Base-by-base conservation (phyloP, 2,329 filamentous ascomycete genomes). In the Xylaria sp. region DNA sequence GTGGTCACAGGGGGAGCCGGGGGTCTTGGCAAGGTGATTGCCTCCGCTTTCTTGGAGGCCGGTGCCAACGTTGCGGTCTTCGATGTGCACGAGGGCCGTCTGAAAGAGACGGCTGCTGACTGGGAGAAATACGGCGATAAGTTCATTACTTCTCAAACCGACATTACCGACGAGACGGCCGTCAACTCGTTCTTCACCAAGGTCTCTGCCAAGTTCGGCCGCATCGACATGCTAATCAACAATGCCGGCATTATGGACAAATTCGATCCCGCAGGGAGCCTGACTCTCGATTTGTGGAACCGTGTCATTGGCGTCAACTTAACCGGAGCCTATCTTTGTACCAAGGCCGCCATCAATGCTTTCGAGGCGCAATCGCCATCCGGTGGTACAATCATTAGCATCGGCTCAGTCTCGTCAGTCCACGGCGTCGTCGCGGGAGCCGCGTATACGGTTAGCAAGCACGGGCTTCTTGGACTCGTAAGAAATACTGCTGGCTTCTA, bases 401-500 rank as follows among this genome's bases (percentile, higher is more conserved):
- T 76, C 56, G 57, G 63, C 31, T 72, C 68, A 27, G 64, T 71
- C 10, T 68, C 71, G 17, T 62, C 66, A 11, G 10, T 66, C 17
- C 60, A 71, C 10, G 72, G 69, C 53, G 2, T 67, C 36, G 65
- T 27, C 22, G 75, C 73, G 4, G 84, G 84, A 31, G 81, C 79
- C 11, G 83, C 84, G 20, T 87, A 87, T 72, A 86, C 84, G 0
- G 80, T 81, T 0, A 82, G 79, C 75, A 87, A 88, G 76, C 85
- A 87, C 70, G 86, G 82, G 10, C 73, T 88, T 15, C 72, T 86
- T 2, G 86, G 83, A 0, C 75, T 88, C 63, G 86, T 85, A 15
- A 85, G 84, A 75, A 89, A 85, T 76, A 89, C 85, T 15, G 86
- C 86, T 2, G 80, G 82, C 0, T 85, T 81, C 72, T 89, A 89